Evolutionary conservation across 768 basidiomycete genomes (phyloP), one percentile per base, ranked within the genome.

Genomic region (Mycena venus): DNA sequence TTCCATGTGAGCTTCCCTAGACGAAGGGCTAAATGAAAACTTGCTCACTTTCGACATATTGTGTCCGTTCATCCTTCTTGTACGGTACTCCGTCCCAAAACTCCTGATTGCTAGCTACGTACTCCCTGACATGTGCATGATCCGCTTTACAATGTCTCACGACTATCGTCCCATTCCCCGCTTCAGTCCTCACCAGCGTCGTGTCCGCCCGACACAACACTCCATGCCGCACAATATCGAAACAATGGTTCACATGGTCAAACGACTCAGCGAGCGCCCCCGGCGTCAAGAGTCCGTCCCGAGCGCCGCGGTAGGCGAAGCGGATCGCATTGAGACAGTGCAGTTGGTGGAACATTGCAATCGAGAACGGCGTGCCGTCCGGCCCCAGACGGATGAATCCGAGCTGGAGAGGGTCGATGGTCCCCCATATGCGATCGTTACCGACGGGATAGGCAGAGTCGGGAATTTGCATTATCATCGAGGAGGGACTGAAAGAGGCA

Each of bases 321-420:
- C 75, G 72, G n/a, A 82, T 70, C 12, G 62, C 72, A 66, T 80
- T 81, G 0, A 84, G 63, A 72, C 84, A 84, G 64, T 83, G 83
- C 34, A 81, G 65, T 66, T 82, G 76, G 75, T 84, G 82, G 73
- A 80, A 82, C 71, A 80, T 77, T 29, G 82, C 58, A 25, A 83
- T 63, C 5, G 78, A 74, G 65, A 80, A 79, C 2, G 78, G 75
- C 59, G 77, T 77, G 58, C 80, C 68, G 15, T 76, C 70, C 7
- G 78, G 71, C 0, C 82, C 82, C 2, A 77, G 73, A 8, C 73
- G 44, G 23, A 77, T 47, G 61, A 77, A 77, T n/a, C 76, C 76
- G 55, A 67, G 64, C 21, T 61, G 27, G 5, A 40, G 49, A 5
- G 76, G 65, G 47, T 72, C 73, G 62, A 64, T 75, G 10, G 73